Percentiles rank a stretch among this genome's conserved stretches.
Conservation (phyloP, 1,139 yeast genomes). For the Tardiomyces blankii region DNA sequence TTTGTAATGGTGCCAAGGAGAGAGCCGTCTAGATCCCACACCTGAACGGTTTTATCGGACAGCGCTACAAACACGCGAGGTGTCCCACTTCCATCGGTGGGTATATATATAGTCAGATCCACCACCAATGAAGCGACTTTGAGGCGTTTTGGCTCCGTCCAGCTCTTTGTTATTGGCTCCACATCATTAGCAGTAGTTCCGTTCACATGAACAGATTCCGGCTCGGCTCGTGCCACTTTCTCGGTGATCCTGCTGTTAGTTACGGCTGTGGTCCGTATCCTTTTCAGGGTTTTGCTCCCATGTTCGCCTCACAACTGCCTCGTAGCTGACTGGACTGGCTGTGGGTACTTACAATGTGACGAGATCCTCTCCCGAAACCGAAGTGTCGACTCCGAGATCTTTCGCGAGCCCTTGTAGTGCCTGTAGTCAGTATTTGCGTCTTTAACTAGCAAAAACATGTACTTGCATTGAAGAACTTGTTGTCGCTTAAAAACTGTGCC, state of each 20-base stretch:
- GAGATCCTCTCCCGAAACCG: background rate
- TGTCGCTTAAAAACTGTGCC: background rate
- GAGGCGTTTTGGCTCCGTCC: too few relatives aligned
- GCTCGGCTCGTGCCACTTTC: too few relatives aligned
- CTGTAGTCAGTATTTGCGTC: background rate
- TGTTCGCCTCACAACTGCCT: too few relatives aligned
- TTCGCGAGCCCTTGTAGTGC: background rate
- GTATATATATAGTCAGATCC: background rate
- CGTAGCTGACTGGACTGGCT: too few relatives aligned
- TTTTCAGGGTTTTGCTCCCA: too few relatives aligned
- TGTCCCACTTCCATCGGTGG: background rate
- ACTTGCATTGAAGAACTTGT: background rate
- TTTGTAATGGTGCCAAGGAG: slow-evolving; percentile 8
- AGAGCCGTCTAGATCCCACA: slow-evolving; percentile 11
- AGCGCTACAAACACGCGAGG: slow-evolving; percentile 11
- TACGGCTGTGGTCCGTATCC: too few relatives aligned
- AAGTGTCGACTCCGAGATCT: background rate
- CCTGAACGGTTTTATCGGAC: slow-evolving; percentile 14
- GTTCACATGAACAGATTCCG: too few relatives aligned
- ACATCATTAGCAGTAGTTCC: too few relatives aligned
- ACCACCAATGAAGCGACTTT: background rate
- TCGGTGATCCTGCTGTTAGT: too few relatives aligned
- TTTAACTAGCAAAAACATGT: background rate
- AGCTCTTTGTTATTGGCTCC: too few relatives aligned
- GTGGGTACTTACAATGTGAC: background rate